Conservation (phyloP, 2,329 filamentous ascomycete species). For the Nemania diffusa region DNA sequence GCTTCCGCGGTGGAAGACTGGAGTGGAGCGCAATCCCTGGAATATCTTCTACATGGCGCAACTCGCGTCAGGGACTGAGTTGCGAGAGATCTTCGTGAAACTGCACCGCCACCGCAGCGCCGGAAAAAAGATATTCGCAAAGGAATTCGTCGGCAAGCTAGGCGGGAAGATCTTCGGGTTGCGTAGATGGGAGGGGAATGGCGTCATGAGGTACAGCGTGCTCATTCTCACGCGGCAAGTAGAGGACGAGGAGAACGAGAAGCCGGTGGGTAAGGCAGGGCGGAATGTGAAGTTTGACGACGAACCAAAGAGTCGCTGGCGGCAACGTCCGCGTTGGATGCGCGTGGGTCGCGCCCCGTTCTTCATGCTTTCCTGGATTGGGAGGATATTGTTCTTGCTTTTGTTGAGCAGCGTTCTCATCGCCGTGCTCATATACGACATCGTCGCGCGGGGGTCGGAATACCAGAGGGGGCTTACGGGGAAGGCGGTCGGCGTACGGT, state of each 20-base stretch:
- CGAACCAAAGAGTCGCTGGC: background rate
- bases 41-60: conserved; percentile 52
- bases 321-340: background rate
- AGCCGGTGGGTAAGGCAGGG: background rate
- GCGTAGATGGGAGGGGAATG: conserved; percentile 39
- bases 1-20: conserved; percentile 52
- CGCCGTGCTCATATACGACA: conserved; percentile 46
- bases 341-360: conserved; percentile 40
- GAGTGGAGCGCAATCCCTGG: conserved; percentile 55
- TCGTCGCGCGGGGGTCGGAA: conserved; percentile 38
- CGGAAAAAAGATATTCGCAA: conserved; percentile 19
- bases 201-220: conserved; percentile 40
- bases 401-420: conserved; percentile 41
- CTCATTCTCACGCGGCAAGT: conserved; percentile 27
- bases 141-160: conserved; percentile 43
- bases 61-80: conserved; percentile 45
- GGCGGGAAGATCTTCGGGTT: conserved; percentile 39
- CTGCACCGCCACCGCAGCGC: conserved; percentile 36
- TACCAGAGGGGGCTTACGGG: conserved; percentile 45
- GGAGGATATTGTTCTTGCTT: conserved; percentile 42
- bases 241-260: conserved; percentile 5
- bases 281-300: conserved; percentile 20
- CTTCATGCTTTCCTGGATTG: conserved; percentile 44
- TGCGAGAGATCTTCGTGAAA: conserved; percentile 14
- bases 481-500: conserved; percentile 51